These are phyloP conservation scores for Erythrophleum ivorense DNA, from an alignment of 331 rosid genomes.

Conservation along the genomic window DNA sequence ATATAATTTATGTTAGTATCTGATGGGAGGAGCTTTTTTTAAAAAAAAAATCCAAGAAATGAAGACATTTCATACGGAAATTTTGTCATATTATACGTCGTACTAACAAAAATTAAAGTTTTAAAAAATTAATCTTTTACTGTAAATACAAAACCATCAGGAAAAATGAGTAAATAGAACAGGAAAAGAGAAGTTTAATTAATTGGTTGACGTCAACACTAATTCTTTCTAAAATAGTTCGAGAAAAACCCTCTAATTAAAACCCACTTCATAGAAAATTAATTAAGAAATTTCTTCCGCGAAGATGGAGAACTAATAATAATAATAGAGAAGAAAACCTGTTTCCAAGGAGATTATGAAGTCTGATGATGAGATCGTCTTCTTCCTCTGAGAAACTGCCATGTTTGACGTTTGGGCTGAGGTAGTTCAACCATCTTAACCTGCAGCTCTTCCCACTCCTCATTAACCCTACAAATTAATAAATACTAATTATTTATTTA, in stretches of 20 bases:
- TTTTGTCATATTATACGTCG: not conserved
- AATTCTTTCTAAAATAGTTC: not conserved
- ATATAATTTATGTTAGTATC: too few relatives aligned
- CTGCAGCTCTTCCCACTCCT: slow-evolving; percentile 48
- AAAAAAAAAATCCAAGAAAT: too few relatives aligned
- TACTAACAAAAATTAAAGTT: too few relatives aligned
- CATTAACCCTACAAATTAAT: slow-evolving; percentile 26
- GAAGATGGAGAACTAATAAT: not conserved
- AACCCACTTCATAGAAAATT: not conserved
- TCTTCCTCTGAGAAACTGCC: slow-evolving; percentile 47
- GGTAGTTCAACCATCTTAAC: slow-evolving; percentile 50
- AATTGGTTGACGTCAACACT: not conserved
- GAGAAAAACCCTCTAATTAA: not conserved
- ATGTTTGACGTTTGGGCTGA: slow-evolving; percentile 45
- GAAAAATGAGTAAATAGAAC: too few relatives aligned
- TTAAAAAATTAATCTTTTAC: too few relatives aligned
- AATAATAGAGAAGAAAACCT: slow-evolving; percentile 7
- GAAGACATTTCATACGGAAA: not conserved
- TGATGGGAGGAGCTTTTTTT: too few relatives aligned
- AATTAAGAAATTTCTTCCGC: not conserved
- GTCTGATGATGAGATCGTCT: slow-evolving; percentile 33
- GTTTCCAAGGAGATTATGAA: slow-evolving; percentile 51
- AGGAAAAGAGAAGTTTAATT: not conserved
- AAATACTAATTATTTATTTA: too few relatives aligned
- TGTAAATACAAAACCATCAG: too few relatives aligned